Percentiles rank a stretch among this genome's conserved stretches.
Conservation (phyloP, 345 rosid genomes). For the Eutrema heterophyllum region DNA sequence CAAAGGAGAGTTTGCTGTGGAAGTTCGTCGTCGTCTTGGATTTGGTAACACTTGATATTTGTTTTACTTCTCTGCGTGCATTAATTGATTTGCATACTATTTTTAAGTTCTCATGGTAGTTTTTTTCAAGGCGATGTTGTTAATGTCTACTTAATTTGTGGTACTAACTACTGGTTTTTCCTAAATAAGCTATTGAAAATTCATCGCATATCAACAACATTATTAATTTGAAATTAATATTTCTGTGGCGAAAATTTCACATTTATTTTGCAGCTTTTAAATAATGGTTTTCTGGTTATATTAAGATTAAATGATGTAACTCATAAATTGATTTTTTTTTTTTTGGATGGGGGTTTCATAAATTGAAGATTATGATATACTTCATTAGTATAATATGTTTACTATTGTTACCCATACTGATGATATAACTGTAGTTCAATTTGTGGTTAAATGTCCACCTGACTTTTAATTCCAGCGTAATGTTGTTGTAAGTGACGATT, state of each 20-base stretch:
- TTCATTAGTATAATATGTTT: not conserved
- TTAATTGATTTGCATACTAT: not conserved
- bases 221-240: not conserved
- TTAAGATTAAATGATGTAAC: not conserved
- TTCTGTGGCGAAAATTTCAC: not conserved
- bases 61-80: not conserved
- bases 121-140: not conserved
- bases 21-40: constrained; percentile 55
- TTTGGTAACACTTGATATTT: constrained; percentile 39
- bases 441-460: not conserved
- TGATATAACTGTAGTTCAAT: not conserved
- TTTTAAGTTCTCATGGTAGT: not conserved
- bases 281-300: not conserved
- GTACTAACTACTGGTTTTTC: not conserved
- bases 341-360: not conserved
- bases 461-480: not conserved
- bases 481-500: not conserved
- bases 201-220: not conserved
- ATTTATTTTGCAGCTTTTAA: not conserved
- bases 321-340: not conserved
- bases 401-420: not conserved
- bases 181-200: not conserved
- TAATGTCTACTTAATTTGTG: not conserved
- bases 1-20: constrained; percentile 52
- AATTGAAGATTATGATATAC: not conserved